Conservation (phyloP, 2,329 filamentous ascomycete genomes). For the Pezicula rhizophila region DNA sequence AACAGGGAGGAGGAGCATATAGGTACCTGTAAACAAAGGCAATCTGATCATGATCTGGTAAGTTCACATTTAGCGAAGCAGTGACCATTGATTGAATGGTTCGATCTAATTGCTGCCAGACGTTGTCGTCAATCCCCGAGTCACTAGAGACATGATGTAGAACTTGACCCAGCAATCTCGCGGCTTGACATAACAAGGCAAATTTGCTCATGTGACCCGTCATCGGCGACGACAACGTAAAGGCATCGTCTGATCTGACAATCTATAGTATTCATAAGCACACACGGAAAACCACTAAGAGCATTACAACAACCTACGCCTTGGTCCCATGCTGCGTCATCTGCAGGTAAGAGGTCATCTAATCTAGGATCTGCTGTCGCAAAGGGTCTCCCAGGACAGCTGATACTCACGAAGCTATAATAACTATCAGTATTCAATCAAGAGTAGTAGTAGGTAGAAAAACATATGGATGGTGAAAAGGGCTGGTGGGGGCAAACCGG, state of each 20-base stretch:
- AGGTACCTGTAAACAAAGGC: conserved; percentile 5
- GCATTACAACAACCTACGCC: conserved; percentile 3
- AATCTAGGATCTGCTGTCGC: conserved; percentile 2
- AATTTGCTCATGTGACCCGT: conserved; percentile 7
- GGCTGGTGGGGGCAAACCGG: neutral
- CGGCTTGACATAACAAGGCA: conserved; percentile 4
- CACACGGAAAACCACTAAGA: neutral
- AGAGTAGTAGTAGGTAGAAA: neutral
- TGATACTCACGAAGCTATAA: conserved; percentile 4
- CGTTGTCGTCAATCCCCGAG: conserved; percentile 3
- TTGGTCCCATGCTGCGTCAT: conserved; percentile 5
- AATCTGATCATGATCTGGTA: conserved; percentile 11
- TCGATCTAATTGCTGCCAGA: conserved; percentile 7
- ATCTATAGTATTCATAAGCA: conserved; percentile 1
- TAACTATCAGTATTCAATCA: neutral
- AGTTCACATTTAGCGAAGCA: conserved; percentile 4
- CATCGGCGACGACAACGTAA: conserved; percentile 5
- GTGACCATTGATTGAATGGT: conserved; percentile 9
- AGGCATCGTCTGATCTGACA: conserved; percentile 4
- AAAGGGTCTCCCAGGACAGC: neutral
- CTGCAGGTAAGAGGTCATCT: neutral
- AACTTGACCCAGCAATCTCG: conserved; percentile 9
- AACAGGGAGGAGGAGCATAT: neutral
- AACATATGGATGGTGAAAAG: neutral
- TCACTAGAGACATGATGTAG: conserved; percentile 4